Conservation (phyloP, 768 basidiomycete species). For the Russula sp. region DNA sequence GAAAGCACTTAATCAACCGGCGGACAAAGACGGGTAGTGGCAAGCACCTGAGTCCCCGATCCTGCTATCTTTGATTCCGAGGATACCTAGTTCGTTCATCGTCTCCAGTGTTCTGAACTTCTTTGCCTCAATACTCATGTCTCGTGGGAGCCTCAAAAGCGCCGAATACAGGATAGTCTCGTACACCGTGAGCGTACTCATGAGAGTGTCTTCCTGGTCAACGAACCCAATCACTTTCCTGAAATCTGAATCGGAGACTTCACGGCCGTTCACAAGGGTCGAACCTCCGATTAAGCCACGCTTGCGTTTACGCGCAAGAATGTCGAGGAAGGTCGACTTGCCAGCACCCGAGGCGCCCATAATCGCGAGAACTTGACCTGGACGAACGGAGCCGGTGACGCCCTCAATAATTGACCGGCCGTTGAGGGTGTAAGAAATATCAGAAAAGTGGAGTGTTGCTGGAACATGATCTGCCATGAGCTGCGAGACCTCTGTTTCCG, state of each 20-base stretch:
- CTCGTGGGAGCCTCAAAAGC: constrained; percentile 80
- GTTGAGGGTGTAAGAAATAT: constrained; percentile 74
- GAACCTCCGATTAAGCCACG: constrained; percentile 70
- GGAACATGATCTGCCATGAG: constrained; percentile 95
- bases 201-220: constrained; percentile 97
- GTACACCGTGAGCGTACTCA: constrained; percentile 96
- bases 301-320: constrained; percentile 91
- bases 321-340: constrained; percentile 95
- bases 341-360: constrained; percentile 98
- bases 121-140: constrained; percentile 97
- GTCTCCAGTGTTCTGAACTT: constrained; percentile 92
- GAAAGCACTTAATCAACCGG: constrained; percentile 4
- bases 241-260: constrained; percentile 70
- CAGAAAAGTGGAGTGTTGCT: constrained; percentile 86
- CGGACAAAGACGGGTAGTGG: not conserved
- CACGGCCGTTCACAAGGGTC: constrained; percentile 82
- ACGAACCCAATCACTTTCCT: constrained; percentile 90
- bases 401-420: constrained; percentile 68
- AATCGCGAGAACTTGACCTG: constrained; percentile 90
- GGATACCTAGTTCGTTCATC: constrained; percentile 91
- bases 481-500: constrained; percentile 75
- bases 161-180: constrained; percentile 97
- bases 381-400: constrained; percentile 79
- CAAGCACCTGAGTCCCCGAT: constrained; percentile 84
- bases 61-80: constrained; percentile 83